Base-by-base conservation (phyloP, 768 basidiomycete species). In the Amanita thiersii region DNA sequence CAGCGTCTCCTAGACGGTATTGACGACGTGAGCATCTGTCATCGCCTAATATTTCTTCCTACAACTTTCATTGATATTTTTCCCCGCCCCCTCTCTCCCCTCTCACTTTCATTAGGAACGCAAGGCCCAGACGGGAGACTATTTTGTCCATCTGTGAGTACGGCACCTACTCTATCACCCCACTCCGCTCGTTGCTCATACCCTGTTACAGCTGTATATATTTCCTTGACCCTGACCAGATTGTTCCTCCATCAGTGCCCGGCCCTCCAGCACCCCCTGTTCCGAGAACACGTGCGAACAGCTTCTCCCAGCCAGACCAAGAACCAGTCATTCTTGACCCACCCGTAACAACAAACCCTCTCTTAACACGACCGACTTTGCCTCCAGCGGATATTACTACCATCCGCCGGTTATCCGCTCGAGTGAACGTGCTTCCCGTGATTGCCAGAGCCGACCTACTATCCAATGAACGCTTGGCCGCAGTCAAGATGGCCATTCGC, bases 371-470 rank as follows among this genome's bases (percentile, higher is more conserved):
- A 41, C 75, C 82, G 34, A 75, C 79, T 33, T 70, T 88, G 38
- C 84, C 85, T 38, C 55, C 70, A 26, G 63, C 72, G 31, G 87
- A 91, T 64, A 81, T 90, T 54, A 68, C 69, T 51, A 78, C 81
- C 47, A 88, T 91, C 57, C 79, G 83, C 53, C 77, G 81, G 31
- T 66, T 91, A 52, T 86, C 87, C 47, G 70, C 73, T 46, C 76
- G 87, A 50, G 86, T 88, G 58, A 90, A 91, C 59, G 86, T 91
- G 45, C 79, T 91, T 49, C 88, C 88, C 47, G 84, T 91, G 53
- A 75, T 91, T 49, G 79, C 86, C 47, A 74, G 81, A 47, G 85
- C 86, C 19, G 88, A 91, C 66, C 69, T 76, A 47, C 70, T 91
- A 49, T 83, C 84, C 39, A 85, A 83, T 61, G 85, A 89, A 56